phyloP scores from a whole-genome alignment of 345 rosid species.

The Leavenworthia alabamica region DNA sequence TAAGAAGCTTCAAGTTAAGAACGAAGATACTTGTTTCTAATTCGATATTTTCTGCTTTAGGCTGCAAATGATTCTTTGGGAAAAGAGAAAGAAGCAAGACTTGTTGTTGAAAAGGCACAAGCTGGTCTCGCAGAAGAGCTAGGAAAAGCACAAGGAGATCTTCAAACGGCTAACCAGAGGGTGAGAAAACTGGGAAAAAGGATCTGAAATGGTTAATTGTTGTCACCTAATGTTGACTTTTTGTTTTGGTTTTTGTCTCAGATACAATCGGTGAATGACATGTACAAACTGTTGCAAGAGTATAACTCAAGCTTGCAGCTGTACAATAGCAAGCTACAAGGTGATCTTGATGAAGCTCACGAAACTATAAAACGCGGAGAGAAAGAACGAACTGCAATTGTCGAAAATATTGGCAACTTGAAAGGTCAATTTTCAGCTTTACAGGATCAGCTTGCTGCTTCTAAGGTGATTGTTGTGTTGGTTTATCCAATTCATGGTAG shows the following conservation, averaged over 20 bases:
- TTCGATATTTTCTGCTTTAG: constrained; percentile 34
- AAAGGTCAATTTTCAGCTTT: constrained; percentile 69
- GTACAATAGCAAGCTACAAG: constrained; percentile 87
- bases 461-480: constrained; percentile 48
- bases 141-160: constrained; percentile 74
- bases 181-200: constrained; percentile 33
- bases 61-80: constrained; percentile 70
- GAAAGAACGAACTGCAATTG: constrained; percentile 70
- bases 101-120: constrained; percentile 59
- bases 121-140: constrained; percentile 74
- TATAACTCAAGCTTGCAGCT: constrained; percentile 92
- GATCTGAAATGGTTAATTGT: not conserved
- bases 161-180: constrained; percentile 87
- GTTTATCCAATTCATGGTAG: not conserved
- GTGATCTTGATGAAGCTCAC: constrained; percentile 77
- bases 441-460: constrained; percentile 67
- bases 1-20: constrained; percentile 27
- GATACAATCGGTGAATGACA: constrained; percentile 86
- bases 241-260: constrained; percentile 30
- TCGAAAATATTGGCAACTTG: constrained; percentile 64
- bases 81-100: constrained; percentile 70
- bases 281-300: constrained; percentile 93
- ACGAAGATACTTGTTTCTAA: not conserved
- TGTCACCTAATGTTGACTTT: not conserved
- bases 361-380: constrained; percentile 75